Evolutionary conservation across 345 rosid genomes (phyloP).

Genomic region (Boechera retrofracta): DNA sequence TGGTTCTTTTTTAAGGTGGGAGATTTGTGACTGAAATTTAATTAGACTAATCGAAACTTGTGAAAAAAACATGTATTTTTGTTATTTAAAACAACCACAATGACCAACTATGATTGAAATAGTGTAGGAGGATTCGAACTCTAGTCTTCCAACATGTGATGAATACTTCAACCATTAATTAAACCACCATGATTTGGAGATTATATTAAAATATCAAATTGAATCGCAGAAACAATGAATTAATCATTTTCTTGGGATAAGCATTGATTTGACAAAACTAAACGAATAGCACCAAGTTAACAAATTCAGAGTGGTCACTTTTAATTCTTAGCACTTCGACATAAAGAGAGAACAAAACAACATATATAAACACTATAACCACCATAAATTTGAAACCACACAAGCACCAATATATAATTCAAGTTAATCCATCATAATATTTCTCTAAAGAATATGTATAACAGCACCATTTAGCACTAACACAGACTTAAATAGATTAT

Average conservation of each 20-base stretch:
- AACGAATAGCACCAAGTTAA: slow-evolving; percentile 13
- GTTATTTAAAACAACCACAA: not conserved
- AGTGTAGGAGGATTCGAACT: not conserved
- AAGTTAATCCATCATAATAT: slow-evolving; percentile 17
- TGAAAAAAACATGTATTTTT: not conserved
- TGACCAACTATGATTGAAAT: not conserved
- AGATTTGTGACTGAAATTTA: not conserved
- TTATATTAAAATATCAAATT: not conserved
- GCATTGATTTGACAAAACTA: not conserved
- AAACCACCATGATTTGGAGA: not conserved
- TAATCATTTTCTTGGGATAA: not conserved
- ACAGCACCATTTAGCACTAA: slow-evolving; percentile 37
- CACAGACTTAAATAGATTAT: slow-evolving; percentile 20
- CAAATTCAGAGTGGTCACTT: slow-evolving; percentile 20
- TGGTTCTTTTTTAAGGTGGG: not conserved
- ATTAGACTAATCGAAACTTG: not conserved
- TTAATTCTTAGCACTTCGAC: slow-evolving; percentile 25
- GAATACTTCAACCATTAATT: not conserved
- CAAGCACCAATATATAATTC: slow-evolving; percentile 23
- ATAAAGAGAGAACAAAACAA: slow-evolving; percentile 12
- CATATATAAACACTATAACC: not conserved
- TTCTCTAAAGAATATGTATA: slow-evolving; percentile 18
- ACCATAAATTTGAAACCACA: slow-evolving; percentile 27
- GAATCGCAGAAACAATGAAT: not conserved
- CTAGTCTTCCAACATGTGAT: not conserved